These are phyloP conservation scores for Euphorbia pulcherrima DNA, from an alignment of 345 rosid species.

Conservation along the genomic window DNA sequence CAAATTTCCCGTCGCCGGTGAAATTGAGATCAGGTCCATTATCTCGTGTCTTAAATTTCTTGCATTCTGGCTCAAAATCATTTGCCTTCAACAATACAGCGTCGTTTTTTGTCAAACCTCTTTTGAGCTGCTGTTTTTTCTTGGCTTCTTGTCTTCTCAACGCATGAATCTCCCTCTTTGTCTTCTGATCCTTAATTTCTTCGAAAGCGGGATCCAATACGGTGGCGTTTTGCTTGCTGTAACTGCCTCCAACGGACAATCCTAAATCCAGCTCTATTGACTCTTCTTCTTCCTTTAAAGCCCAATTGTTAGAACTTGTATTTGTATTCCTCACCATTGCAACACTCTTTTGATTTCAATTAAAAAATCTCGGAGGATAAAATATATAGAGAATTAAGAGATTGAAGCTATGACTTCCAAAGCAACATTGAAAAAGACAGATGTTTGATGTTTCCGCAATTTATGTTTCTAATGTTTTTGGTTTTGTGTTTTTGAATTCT, in stretches of 20 bases:
- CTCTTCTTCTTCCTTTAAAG: conserved; percentile 22
- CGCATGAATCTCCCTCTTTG: conserved; percentile 37
- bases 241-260: conserved; percentile 54
- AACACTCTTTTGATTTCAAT: conserved; percentile 16
- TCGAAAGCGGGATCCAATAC: neutral
- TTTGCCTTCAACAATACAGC: neutral
- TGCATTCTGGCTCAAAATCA: conserved; percentile 11
- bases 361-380: neutral
- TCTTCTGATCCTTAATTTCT: conserved; percentile 16
- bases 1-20: neutral
- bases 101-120: neutral
- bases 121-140: conserved; percentile 43
- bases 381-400: no score
- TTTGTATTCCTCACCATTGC: conserved; percentile 23
- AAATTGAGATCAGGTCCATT: conserved; percentile 6
- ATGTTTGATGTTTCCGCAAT: neutral
- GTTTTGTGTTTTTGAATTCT: neutral
- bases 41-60: conserved; percentile 11
- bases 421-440: neutral
- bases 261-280: conserved; percentile 52
- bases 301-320: neutral
- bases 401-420: conserved; percentile 11
- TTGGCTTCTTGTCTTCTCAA: conserved; percentile 37
- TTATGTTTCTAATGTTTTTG: neutral
- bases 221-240: conserved; percentile 20